These are phyloP conservation scores for Malus hybrid DNA, from an alignment of 331 rosid genomes.

Conservation along the genomic window DNA sequence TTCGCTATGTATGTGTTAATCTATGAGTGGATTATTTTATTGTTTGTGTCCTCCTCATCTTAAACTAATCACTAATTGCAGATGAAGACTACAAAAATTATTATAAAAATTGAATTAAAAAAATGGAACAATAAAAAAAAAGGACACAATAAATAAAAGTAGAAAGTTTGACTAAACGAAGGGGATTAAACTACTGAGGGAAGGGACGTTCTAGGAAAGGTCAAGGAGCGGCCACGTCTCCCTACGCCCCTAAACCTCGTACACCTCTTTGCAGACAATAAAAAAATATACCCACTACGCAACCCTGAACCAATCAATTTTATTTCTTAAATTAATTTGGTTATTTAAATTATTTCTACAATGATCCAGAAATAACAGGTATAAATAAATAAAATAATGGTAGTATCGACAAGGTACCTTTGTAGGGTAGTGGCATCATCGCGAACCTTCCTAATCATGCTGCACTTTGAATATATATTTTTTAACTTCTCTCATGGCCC, in stretches of 20 bases:
- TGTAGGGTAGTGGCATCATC: background rate
- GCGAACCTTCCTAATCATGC: background rate
- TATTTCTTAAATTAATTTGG: too few species aligned
- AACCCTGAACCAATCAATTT: too few species aligned
- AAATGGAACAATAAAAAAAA: constrained; percentile 6
- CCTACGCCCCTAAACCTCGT: constrained; percentile 54
- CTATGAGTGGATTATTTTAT: background rate
- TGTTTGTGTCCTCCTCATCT: background rate
- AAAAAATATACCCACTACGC: constrained; percentile 20
- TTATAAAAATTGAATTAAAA: constrained; percentile 9
- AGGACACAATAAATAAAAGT: constrained; percentile 4
- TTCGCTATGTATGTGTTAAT: background rate
- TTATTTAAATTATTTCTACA: too few species aligned
- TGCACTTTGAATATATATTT: background rate
- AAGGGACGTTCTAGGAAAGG: constrained; percentile 45
- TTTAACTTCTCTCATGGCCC: too few species aligned
- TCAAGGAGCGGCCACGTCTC: constrained; percentile 71
- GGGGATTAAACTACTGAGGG: constrained; percentile 8
- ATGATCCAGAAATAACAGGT: too few species aligned
- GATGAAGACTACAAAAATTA: background rate
- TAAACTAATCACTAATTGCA: constrained; percentile 37
- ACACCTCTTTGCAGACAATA: constrained; percentile 44
- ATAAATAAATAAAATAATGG: background rate
- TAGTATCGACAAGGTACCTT: background rate
- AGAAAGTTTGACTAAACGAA: constrained; percentile 23